Conservation (phyloP, 2,329 filamentous ascomycete genomes). For the Trematosphaeria pertusa region DNA sequence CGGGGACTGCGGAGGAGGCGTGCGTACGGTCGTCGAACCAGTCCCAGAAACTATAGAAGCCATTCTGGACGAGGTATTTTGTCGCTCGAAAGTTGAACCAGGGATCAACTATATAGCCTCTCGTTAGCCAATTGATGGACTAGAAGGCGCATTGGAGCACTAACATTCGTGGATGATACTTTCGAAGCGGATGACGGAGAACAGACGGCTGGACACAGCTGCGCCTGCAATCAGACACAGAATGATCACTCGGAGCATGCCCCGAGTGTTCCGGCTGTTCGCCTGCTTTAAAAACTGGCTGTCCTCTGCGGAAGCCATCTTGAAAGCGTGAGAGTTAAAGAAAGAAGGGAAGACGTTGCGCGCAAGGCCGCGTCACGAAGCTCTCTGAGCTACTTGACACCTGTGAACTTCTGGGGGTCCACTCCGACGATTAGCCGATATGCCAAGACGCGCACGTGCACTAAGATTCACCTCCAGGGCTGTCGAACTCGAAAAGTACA, state of each 20-base stretch:
- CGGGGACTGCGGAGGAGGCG: slow-evolving; percentile 16
- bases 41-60: slow-evolving; percentile 99
- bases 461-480: neutral
- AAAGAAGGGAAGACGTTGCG: slow-evolving; percentile 34
- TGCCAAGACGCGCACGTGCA: neutral
- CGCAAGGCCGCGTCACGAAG: slow-evolving; percentile 45
- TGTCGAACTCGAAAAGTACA: no score
- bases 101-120: slow-evolving; percentile 79
- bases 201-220: slow-evolving; percentile 90
- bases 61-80: slow-evolving; percentile 95
- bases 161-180: slow-evolving; percentile 99
- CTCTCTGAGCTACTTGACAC: slow-evolving; percentile 22
- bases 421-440: neutral
- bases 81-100: slow-evolving; percentile 99
- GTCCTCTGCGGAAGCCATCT: slow-evolving; percentile 49
- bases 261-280: slow-evolving; percentile 80
- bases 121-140: slow-evolving; percentile 32
- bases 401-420: slow-evolving; percentile 31
- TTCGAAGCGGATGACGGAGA: slow-evolving; percentile 98
- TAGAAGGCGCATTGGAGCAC: slow-evolving; percentile 50
- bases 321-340: slow-evolving; percentile 27
- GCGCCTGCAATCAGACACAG: slow-evolving; percentile 89
- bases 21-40: slow-evolving; percentile 95
- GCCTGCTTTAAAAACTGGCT: slow-evolving; percentile 74
- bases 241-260: slow-evolving; percentile 87